Conservation (phyloP, 225 moss, liverwort and hornwort genomes). For the Rhytidiadelphus loreus region DNA sequence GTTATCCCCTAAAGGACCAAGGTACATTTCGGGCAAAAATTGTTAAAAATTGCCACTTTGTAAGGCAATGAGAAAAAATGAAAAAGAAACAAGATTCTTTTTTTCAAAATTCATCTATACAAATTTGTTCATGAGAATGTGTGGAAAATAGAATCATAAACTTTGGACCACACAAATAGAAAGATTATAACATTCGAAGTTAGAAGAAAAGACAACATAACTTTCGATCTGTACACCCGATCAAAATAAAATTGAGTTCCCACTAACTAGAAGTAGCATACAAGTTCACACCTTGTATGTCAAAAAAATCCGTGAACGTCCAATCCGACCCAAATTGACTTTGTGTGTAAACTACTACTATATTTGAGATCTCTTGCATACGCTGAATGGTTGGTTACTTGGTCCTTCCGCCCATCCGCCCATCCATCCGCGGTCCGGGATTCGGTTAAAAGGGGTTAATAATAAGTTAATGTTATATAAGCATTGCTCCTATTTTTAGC, state of each 20-base stretch:
- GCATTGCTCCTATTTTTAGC: accelerated
- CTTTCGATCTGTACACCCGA: accelerated
- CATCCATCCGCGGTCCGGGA: no score
- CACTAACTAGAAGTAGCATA: no score
- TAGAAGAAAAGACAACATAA: neutral
- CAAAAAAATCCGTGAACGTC: neutral
- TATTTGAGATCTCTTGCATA: neutral
- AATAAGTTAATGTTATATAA: neutral
- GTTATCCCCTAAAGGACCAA: no score
- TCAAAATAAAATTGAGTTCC: no score
- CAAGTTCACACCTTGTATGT: accelerated
- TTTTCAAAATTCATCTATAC: neutral
- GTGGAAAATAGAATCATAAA: neutral
- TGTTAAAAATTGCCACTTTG: no score
- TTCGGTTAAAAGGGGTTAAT: no score
- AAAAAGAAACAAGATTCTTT: no score
- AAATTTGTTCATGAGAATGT: neutral
- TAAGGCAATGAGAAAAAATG: neutral
- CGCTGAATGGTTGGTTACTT: accelerated
- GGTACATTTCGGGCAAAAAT: no score
- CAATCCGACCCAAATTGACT: accelerated
- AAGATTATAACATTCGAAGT: neutral
- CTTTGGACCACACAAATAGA: neutral
- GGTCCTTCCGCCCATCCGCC: no score
- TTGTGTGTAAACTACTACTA: no score